phyloP scores from a whole-genome alignment of 345 rosid genomes.

The Boechera stricta region DNA sequence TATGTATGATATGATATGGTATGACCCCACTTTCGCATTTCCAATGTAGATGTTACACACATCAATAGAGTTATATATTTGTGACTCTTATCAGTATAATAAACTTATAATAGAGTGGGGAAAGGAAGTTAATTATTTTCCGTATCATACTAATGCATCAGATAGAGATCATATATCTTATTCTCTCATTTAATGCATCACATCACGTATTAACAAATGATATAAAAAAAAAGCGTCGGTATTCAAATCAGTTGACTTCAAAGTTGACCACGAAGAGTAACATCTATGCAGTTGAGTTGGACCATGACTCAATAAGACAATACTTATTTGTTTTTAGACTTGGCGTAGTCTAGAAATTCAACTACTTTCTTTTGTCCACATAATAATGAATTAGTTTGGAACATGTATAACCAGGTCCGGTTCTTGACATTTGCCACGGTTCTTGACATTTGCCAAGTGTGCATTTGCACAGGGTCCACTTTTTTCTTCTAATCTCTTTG shows the following conservation, averaged over 20 bases:
- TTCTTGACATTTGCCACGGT: too few relatives aligned
- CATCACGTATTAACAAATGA: slow-evolving; percentile 6
- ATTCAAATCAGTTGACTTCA: slow-evolving; percentile 31
- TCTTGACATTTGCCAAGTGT: too few relatives aligned
- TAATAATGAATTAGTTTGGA: slow-evolving; percentile 4
- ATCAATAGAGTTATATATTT: neutral
- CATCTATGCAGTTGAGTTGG: slow-evolving; percentile 21
- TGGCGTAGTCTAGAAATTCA: neutral
- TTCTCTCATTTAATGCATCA: slow-evolving; percentile 23
- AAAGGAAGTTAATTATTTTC: neutral
- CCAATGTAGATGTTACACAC: slow-evolving; percentile 4
- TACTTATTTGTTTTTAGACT: neutral
- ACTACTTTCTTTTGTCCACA: neutral
- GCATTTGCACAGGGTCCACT: too few relatives aligned
- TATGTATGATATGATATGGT: slow-evolving; percentile 16
- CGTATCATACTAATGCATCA: neutral
- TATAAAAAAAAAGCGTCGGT: slow-evolving; percentile 6
- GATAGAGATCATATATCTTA: slow-evolving; percentile 3
- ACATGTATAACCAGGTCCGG: neutral
- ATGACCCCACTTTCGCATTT: slow-evolving; percentile 23
- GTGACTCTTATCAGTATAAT: neutral
- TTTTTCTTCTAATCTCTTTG: too few relatives aligned
- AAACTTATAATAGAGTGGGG: neutral
- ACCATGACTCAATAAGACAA: slow-evolving; percentile 29
- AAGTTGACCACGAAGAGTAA: slow-evolving; percentile 13